Evolutionary conservation across 257 asterid species (phyloP), one percentile per base, ranked within the genome.

Genomic region (Linaria vulgaris): DNA sequence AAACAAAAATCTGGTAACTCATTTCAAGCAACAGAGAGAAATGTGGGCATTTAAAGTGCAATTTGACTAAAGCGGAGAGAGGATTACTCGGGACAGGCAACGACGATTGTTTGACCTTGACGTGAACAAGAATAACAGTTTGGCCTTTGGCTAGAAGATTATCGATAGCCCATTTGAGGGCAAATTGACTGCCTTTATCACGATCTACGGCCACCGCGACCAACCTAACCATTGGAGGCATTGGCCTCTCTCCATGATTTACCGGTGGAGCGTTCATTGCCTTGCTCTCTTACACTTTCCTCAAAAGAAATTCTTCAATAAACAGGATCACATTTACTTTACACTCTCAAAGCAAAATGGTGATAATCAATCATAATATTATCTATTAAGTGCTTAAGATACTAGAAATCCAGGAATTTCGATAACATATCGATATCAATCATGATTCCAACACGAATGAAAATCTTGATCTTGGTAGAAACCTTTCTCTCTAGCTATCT

Each of bases 131-230:
- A 50, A 88, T 69, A 46, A 88, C 74, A 20, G 88, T 78, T 61
- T 90, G 95, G 59, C 94, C 91, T 77, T 59, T 83, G 23, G 34
- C 46, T 50, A 88, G 85, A 64, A 90, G 77, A 77, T 85, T 84
- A 37, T 90, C 94, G 64, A 85, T 73, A 12, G 96, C 76, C 97
- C 97, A 80, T 62, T 76, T 80, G 46, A 83, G 73, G 56, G 84
- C 82, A 19, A 39, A 31, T 47, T 80, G 89, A 80, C 86, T 77
- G 55, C 82, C 70, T 59, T 79, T 79, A 64, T 83, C 85, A 66
- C 49, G 71, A 61, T 81, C 85, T 43, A 82, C 72, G 0, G 85
- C 85, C 69, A 79, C 83, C 2, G 83, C 83, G 12, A 83, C 79
- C 78, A 81, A 46, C 57, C 80, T 70, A 14, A 74, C 37, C 69